Base-by-base conservation (phyloP, 352 stramenopile genomes). In the Phytophthora rubi region DNA sequence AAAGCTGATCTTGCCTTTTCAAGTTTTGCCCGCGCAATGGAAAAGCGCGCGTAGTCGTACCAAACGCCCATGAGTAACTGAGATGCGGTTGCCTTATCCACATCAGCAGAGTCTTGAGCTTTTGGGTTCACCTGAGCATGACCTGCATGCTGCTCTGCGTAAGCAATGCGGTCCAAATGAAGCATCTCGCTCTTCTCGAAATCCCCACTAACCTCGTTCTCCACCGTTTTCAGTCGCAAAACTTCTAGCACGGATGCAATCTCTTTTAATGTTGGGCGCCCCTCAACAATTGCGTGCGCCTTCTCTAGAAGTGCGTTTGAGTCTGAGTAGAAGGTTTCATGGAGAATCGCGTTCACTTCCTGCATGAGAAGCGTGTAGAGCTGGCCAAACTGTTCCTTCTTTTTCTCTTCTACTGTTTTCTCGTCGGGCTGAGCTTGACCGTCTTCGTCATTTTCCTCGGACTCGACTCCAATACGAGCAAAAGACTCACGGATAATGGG, bases 361-460 rank as follows among this genome's bases (percentile, higher is more conserved):
- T 88, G 76, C 88, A 93, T 93, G 16, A 95, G 59, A 39, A 82
- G 71, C 42, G 80, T 76, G 70, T 93, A 95, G 5, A 94, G 42
- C 16, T 85, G 66, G 2, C 79, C 85, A 69, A 93, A 88, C 39
- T 91, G 88, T 51, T 80, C 69, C 23, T 82, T 85, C 62, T 89
- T 86, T 45, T 70, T 79, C 21, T 74, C 72, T n/a, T 70, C 60
- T 6, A 71, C 61, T 7, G 21, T 54, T 33, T 53, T 65, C 39
- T 59, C 63, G 8, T 70, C 45, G 3, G 32, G 9, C 12, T 66
- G 49, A 60, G 15, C 9, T 53, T 42, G 52, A 3, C 45, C 37
- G 32, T 65, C 32, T 30, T 76, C 56, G 16, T 68, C 65, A 44
- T 64, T 64, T 32, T 70, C 71, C 0, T 72, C 70, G 0, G 55